phyloP scores from a whole-genome alignment of 1,284 basidiomycete genomes.

The Pascua sp. region DNA sequence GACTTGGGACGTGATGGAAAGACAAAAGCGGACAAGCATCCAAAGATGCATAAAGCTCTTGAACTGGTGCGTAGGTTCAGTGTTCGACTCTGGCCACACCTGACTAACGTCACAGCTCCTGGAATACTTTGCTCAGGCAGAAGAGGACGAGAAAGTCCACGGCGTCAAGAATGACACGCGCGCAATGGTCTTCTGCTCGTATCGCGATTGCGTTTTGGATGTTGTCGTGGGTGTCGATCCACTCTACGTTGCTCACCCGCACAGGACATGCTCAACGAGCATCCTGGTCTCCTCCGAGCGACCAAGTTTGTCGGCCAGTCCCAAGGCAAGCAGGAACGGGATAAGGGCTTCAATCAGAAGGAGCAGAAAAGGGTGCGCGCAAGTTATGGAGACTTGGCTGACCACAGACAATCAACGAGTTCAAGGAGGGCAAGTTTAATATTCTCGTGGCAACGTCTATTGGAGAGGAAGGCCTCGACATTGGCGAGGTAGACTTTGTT shows the following conservation, averaged over 20 bases:
- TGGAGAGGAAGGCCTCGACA: conserved; percentile 98
- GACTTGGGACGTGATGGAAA: conserved; percentile 45
- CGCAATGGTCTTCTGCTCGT: conserved; percentile 95
- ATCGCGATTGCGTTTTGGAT: conserved; percentile 83
- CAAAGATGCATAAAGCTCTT: conserved; percentile 86
- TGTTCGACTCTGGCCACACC: not conserved
- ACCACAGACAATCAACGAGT: conserved; percentile 61
- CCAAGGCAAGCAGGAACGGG: conserved; percentile 66
- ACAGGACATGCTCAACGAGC: conserved; percentile 63
- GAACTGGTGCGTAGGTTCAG: conserved; percentile 52
- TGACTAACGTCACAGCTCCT: conserved; percentile 52
- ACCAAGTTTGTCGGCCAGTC: conserved; percentile 89
- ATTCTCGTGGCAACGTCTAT: conserved; percentile 95
- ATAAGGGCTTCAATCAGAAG: conserved; percentile 84
- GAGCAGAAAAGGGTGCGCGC: conserved; percentile 75
- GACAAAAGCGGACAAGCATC: conserved; percentile 58
- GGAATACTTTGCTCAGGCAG: conserved; percentile 69
- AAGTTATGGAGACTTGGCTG: not conserved
- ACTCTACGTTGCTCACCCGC: conserved; percentile 2
- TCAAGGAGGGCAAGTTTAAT: conserved; percentile 84
- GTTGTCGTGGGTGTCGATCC: conserved; percentile 58
- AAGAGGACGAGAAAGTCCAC: conserved; percentile 55
- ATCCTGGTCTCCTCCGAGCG: conserved; percentile 70
- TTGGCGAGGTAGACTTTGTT: conserved; percentile 97
- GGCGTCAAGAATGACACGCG: conserved; percentile 57